phyloP scores from a whole-genome alignment of 2,329 filamentous ascomycete genomes.

The Dothiorella sarmentorum region DNA sequence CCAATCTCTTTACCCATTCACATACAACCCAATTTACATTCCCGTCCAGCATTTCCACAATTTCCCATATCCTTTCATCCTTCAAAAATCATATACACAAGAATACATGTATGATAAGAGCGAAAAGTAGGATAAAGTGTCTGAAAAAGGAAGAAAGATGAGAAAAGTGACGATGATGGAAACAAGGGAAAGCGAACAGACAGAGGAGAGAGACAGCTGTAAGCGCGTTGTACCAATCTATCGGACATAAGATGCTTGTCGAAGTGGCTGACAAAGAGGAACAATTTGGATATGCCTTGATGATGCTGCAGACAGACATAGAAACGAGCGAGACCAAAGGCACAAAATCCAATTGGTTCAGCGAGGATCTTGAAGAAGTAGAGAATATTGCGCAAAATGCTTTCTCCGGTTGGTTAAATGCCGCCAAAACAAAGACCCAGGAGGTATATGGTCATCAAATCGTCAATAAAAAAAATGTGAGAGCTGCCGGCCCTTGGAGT shows the following conservation, averaged over 20 bases:
- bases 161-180: not conserved
- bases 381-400: not conserved
- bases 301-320: not conserved
- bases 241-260: not conserved
- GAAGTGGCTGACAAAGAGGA: not conserved
- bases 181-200: not conserved
- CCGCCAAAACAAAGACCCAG: not conserved
- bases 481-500: not conserved
- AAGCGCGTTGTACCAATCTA: not conserved
- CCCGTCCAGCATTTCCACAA: too few species aligned
- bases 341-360: too few species aligned
- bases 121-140: too few species aligned
- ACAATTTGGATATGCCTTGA: too few species aligned
- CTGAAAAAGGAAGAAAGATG: too few species aligned
- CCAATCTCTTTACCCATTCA: too few species aligned
- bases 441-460: constrained; percentile 15
- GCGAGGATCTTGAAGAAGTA: too few species aligned
- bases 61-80: too few species aligned
- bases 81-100: too few species aligned
- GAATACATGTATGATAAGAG: too few species aligned
- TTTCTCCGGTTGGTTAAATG: constrained; percentile 3
- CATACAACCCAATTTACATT: too few species aligned
- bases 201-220: not conserved
- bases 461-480: not conserved
- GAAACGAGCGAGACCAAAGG: not conserved